These are phyloP conservation scores for Epichloe sibirici DNA, from an alignment of 2,329 filamentous ascomycete genomes.

Conservation along the genomic window DNA sequence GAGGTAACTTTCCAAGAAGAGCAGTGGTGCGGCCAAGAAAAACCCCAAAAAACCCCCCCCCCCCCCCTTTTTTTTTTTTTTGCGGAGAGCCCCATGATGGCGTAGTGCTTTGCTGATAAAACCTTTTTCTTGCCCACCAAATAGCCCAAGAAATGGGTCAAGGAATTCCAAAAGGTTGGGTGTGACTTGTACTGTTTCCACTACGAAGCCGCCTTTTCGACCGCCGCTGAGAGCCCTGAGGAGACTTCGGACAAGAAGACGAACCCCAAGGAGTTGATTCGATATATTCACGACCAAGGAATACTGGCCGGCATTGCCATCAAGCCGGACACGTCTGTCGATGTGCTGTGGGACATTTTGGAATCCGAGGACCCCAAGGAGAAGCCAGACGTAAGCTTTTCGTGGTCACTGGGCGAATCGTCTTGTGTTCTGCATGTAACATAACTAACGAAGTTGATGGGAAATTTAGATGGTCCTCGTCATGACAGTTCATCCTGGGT, in stretches of 20 bases:
- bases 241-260: constrained; percentile 58
- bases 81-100: too few species aligned
- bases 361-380: constrained; percentile 62
- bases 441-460: too few species aligned
- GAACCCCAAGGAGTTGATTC: constrained; percentile 71
- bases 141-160: constrained; percentile 95
- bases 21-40: not conserved
- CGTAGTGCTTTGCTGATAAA: too few species aligned
- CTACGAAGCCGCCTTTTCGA: constrained; percentile 90
- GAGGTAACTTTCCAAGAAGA: constrained; percentile 48
- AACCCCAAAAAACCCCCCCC: too few species aligned
- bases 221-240: constrained; percentile 70
- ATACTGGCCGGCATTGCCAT: constrained; percentile 91
- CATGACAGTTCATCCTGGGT: constrained; percentile 97
- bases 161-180: constrained; percentile 83
- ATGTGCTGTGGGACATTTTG: constrained; percentile 84
- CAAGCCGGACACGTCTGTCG: constrained; percentile 82
- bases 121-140: too few species aligned
- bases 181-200: constrained; percentile 99
- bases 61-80: not conserved
- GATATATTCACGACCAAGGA: constrained; percentile 78
- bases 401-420: not conserved
- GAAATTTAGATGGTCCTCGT: constrained; percentile 77
- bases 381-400: constrained; percentile 66
- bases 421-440: too few species aligned